These are phyloP conservation scores for Arabidopsis hybrid DNA, from an alignment of 441 rosid genomes.

Conservation along the genomic window DNA sequence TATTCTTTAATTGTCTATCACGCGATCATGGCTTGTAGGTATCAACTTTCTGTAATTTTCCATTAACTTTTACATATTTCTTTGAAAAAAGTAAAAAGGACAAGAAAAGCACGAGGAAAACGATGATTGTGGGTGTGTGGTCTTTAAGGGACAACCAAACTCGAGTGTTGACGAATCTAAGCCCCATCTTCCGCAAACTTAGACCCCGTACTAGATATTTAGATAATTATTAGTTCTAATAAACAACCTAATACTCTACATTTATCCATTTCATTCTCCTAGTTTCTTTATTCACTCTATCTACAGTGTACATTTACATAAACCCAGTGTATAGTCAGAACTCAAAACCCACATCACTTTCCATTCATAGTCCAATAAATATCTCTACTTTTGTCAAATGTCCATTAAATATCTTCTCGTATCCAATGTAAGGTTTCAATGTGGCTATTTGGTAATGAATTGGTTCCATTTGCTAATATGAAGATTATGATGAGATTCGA, in stretches of 20 bases:
- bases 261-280: background rate
- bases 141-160: slow-evolving; percentile 40
- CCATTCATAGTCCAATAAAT: background rate
- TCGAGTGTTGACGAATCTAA: slow-evolving; percentile 31
- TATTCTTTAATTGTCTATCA: slow-evolving; percentile 5
- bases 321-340: slow-evolving; percentile 8
- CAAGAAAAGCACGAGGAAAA: slow-evolving; percentile 26
- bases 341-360: background rate
- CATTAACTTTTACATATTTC: background rate
- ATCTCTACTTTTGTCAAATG: background rate
- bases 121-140: slow-evolving; percentile 28
- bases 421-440: background rate
- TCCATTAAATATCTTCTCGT: slow-evolving; percentile 1
- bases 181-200: slow-evolving; percentile 30
- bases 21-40: slow-evolving; percentile 6
- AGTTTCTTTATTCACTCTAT: background rate
- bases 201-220: background rate
- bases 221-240: background rate
- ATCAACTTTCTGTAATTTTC: background rate
- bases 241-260: background rate
- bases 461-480: background rate
- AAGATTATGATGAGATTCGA: slow-evolving; percentile 6
- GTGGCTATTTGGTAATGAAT: background rate
- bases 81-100: slow-evolving; percentile 27
- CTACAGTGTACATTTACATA: background rate